Evolutionary conservation across 129 eudicot species (phyloP), one percentile per base, ranked within the genome.

Genomic region (Lactuca sativa): DNA sequence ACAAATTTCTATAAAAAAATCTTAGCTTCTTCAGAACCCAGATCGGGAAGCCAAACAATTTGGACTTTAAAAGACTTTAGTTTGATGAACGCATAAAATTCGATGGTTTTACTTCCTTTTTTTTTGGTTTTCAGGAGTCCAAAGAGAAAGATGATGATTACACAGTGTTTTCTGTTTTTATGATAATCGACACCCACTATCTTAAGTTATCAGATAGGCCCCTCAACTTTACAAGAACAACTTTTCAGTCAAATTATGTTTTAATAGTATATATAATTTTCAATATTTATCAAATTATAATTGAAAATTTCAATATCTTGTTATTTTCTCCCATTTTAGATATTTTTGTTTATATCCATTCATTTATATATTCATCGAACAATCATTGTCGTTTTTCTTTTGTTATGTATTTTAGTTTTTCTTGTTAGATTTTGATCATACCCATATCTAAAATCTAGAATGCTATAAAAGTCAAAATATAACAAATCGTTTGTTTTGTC

Each of bases 61-160:
- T 55, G 56, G n/a, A 44, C 13, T 48, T 59, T 41, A 30, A 9
- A 2, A 14, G 67, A 60, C 17, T 60, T 49, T 67, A 32, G 47
- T 56, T 21, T 56, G 68, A 40, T 6, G 61, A 52, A 62, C 49
- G 25, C 12, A 41, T 34, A 61, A 51, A 12, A 56, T 56, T 70
- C 44, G 31, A 59, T n/a, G 55, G 55, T 21, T 8, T 16, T 72
- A 47, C 32, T 40, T 37, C 62, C 15, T 3, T 25, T 53, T 54
- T 62, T 38, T 58, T 54, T 56, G 48, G 8, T 30, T 63, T 40
- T 54, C 38, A 54, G 16, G 56, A 73, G 25, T 30, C 63, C 31
- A 30, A 63, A 14, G 78, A 72, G 66, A 70, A 70, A 10, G 77
- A 61, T 31, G 77, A 72, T 61, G 72, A 52, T 53, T 67, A 61